Evolutionary conservation across 2,329 filamentous ascomycete genomes (phyloP), one percentile per base, ranked within the genome.

Genomic region (Colletotrichum camelliae): DNA sequence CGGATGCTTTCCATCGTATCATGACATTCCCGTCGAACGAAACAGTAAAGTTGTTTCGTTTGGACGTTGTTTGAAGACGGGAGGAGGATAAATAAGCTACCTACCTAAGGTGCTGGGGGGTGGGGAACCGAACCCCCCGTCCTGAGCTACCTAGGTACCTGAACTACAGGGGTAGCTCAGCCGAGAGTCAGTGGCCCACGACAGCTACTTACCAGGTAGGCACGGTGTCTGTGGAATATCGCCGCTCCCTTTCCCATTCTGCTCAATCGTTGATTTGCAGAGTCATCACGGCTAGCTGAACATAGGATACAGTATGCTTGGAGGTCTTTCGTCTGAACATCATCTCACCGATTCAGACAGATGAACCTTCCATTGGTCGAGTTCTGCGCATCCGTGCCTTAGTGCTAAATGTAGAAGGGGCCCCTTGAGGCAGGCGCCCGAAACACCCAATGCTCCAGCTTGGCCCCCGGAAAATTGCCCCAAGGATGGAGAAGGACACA

Each of bases 391-490:
- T 52, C 43, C 43, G 43, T 52, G 43, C 43, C 43, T 52, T 21
- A 52, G 43, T 55, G 48, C 43, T 64, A 24, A 60, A 24, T 21
- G 39, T 64, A 9, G 29, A 48, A 66, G 48, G 73, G 64, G 31
- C 57, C 67, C 58, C 27, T 60, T 35, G 5, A 62, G 43, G 39
- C 24, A 48, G n/a, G 35, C 58, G 70, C 58, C 74, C 74, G 74
- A 76, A 76, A 76, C 74, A 65, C 74, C 48, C 64, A 37, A 60
- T 74, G 74, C 74, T 69, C 74, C 74, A 76, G 74, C 70, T 69
- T 65, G 35, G 64, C 70, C 70, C 71, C 70, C 29, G 33, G 48
- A 58, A 62, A 64, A 73, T 62, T 58, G 58, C 69, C 39, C 64
- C 62, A 62, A 64, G 35, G 21, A 75, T 67, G 67, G 35, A 69